phyloP scores from a whole-genome alignment of 225 moss, liverwort and hornwort genomes.

The Polytrichum formosum region DNA sequence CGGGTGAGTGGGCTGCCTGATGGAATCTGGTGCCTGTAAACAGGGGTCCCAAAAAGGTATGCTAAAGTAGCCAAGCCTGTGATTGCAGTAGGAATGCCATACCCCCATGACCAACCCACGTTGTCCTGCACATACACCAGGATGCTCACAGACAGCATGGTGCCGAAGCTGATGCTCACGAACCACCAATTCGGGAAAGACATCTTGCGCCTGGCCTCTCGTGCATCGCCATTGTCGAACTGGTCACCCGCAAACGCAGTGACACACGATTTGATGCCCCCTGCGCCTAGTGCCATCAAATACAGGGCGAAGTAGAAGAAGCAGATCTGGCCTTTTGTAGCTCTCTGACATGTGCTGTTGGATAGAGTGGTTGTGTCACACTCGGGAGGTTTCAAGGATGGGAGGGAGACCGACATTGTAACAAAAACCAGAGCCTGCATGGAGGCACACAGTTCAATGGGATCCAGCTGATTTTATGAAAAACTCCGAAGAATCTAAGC shows the following conservation, averaged over 20 bases:
- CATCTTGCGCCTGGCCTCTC: constrained; percentile 75
- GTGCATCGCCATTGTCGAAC: constrained; percentile 70
- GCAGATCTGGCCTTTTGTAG: constrained; percentile 45
- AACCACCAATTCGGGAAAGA: constrained; percentile 99
- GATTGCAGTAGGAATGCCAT: constrained; percentile 78
- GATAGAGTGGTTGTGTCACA: constrained; percentile 34
- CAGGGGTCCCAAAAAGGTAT: constrained; percentile 66
- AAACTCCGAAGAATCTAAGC: background rate
- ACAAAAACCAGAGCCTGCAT: constrained; percentile 84
- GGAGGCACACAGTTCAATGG: background rate
- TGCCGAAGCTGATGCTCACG: constrained; percentile 97
- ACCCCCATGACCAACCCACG: constrained; percentile 92
- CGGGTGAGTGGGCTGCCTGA: constrained; percentile 87
- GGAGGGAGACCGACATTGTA: constrained; percentile 80
- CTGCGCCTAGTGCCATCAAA: constrained; percentile 92
- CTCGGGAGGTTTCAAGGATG: constrained; percentile 58
- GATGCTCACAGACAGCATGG: constrained; percentile 94
- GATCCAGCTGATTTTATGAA: background rate
- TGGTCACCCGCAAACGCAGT: constrained; percentile 97
- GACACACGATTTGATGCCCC: constrained; percentile 96
- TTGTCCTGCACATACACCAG: constrained; percentile 88
- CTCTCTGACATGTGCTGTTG: constrained; percentile 26
- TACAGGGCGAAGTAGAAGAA: constrained; percentile 94
- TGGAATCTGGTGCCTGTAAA: constrained; percentile 75
- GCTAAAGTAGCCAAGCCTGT: constrained; percentile 70